Conservation (phyloP, 148 eudicot genomes). For the Fagopyrum esculentum region DNA sequence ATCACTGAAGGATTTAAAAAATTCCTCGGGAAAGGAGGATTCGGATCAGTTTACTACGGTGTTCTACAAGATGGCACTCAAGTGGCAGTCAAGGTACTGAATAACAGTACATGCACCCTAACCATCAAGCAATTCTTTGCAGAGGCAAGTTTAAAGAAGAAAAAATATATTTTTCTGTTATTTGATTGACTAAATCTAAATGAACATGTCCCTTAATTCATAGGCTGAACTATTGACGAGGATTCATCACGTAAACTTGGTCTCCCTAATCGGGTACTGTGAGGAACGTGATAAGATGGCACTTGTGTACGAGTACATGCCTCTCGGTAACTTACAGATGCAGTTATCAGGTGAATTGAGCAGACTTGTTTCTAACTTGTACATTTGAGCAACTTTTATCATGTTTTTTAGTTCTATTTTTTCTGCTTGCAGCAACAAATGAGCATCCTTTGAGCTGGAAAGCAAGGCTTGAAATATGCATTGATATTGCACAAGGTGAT, state of each 20-base stretch:
- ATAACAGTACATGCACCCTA: constrained; percentile 25
- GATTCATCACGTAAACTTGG: constrained; percentile 43
- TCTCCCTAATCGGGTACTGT: constrained; percentile 41
- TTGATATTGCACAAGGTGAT: constrained; percentile 44
- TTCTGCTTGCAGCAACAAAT: not conserved
- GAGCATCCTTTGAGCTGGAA: constrained; percentile 27
- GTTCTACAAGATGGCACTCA: constrained; percentile 18
- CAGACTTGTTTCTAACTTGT: not conserved
- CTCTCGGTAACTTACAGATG: constrained; percentile 23
- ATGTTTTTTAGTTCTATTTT: not conserved
- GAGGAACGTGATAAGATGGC: constrained; percentile 27
- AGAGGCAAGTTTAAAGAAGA: not conserved
- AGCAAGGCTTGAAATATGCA: constrained; percentile 33
- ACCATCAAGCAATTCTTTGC: constrained; percentile 29
- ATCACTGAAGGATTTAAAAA: constrained; percentile 9
- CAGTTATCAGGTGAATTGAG: constrained; percentile 24
- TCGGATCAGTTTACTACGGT: constrained; percentile 22
- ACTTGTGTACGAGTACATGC: constrained; percentile 43
- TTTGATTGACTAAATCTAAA: not conserved
- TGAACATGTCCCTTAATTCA: not conserved
- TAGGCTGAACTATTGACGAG: constrained; percentile 34
- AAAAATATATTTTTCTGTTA: not conserved
- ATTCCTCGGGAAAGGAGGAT: constrained; percentile 15
- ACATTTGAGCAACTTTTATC: not conserved
- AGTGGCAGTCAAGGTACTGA: constrained; percentile 46